phyloP scores from a whole-genome alignment of 2,329 filamentous ascomycete species.

The Penicillium expansum region DNA sequence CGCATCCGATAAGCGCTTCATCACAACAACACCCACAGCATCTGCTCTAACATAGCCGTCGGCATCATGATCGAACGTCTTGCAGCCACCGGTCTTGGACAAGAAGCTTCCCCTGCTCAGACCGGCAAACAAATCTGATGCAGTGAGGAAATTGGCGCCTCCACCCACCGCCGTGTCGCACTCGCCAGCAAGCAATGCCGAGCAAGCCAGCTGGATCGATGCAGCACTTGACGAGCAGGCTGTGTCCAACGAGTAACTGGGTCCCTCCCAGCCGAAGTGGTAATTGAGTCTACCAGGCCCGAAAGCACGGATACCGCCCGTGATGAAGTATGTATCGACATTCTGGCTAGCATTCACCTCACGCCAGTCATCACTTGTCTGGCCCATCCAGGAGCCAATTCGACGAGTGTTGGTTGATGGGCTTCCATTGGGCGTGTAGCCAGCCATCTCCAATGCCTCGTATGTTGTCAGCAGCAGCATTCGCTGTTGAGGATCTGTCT shows the following conservation, averaged over 20 bases:
- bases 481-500: conserved; percentile 44
- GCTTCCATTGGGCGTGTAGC: conserved; percentile 38
- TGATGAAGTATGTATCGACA: conserved; percentile 50
- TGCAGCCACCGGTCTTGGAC: conserved; percentile 45
- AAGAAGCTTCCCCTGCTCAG: conserved; percentile 55
- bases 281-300: conserved; percentile 67
- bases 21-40: conserved; percentile 48
- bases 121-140: conserved; percentile 73
- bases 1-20: conserved; percentile 54
- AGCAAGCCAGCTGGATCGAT: conserved; percentile 68
- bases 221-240: conserved; percentile 64
- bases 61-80: conserved; percentile 49
- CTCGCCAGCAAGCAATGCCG: conserved; percentile 68
- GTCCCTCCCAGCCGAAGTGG: conserved; percentile 71
- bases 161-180: conserved; percentile 77
- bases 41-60: conserved; percentile 57
- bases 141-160: conserved; percentile 70
- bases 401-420: too few species aligned
- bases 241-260: conserved; percentile 69
- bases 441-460: conserved; percentile 75
- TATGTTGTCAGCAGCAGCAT: conserved; percentile 74
- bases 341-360: conserved; percentile 55
- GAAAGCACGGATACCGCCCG: conserved; percentile 60
- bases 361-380: conserved; percentile 45
- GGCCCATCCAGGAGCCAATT: too few species aligned